These are phyloP conservation scores for Ophiosphaerella narmari DNA, from an alignment of 2,329 filamentous ascomycete species.

Conservation along the genomic window DNA sequence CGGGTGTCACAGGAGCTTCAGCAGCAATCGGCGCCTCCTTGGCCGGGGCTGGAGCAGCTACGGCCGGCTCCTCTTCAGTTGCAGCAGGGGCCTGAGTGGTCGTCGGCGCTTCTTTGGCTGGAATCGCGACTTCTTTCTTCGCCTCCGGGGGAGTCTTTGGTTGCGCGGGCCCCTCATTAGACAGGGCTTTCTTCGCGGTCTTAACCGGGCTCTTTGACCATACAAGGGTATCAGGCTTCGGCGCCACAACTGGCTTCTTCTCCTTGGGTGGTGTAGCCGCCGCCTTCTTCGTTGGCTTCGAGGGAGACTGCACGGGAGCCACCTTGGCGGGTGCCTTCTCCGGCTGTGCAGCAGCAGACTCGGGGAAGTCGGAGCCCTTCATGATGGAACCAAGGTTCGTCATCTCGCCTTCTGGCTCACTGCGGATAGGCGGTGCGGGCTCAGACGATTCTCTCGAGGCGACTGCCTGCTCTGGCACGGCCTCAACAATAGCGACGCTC, in stretches of 20 bases:
- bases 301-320: slow-evolving; percentile 1
- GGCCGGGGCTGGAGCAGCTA: not conserved
- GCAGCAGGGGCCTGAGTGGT: not conserved
- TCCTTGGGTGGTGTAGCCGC: not conserved
- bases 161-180: not conserved
- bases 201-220: not conserved
- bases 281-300: not conserved
- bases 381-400: slow-evolving; percentile 40
- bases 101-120: slow-evolving; percentile 4
- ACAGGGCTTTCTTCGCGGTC: not conserved
- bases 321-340: slow-evolving; percentile 3
- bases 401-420: slow-evolving; percentile 31
- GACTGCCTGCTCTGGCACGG: slow-evolving; percentile 51
- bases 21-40: not conserved
- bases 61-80: not conserved
- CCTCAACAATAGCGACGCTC: slow-evolving; percentile 42
- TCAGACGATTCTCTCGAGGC: slow-evolving; percentile 46
- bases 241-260: not conserved
- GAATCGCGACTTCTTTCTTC: slow-evolving; percentile 6
- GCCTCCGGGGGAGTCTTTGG: slow-evolving; percentile 1
- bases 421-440: slow-evolving; percentile 38
- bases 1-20: not conserved
- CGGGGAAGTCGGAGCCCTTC: slow-evolving; percentile 44
- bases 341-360: slow-evolving; percentile 16
- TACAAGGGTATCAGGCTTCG: not conserved